Conservation (phyloP, 176 grass and related monocot species). For the Cymbopogon citratus region DNA sequence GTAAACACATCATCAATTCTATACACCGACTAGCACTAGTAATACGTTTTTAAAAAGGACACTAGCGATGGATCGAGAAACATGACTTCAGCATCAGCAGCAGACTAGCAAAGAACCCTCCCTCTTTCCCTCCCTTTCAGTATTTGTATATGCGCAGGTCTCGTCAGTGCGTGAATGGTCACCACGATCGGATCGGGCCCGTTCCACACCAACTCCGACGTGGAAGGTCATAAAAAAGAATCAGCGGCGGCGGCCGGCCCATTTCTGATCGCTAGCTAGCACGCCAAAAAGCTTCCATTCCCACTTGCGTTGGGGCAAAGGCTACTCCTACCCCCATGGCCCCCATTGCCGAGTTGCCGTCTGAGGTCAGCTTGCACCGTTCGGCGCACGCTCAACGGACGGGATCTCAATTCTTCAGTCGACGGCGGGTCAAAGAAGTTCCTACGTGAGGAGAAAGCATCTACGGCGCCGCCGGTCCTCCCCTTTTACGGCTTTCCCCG, state of each 20-base stretch:
- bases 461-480: no score
- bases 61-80: conserved; percentile 10
- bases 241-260: not conserved
- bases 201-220: conserved; percentile 16
- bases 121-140: not conserved
- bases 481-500: no score
- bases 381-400: conserved; percentile 20
- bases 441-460: no score
- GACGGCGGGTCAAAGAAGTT: no score
- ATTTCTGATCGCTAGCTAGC: not conserved
- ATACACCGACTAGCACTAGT: not conserved
- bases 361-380: not conserved
- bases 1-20: not conserved
- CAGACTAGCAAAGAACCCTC: not conserved
- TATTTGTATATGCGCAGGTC: not conserved
- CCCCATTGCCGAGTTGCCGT: no score
- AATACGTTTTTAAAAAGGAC: not conserved
- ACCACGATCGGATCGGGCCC: conserved; percentile 6
- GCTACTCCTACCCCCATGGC: no score
- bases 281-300: not conserved
- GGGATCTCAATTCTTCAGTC: not conserved
- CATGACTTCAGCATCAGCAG: conserved; percentile 16
- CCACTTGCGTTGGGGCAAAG: no score
- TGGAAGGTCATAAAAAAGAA: not conserved
- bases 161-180: not conserved